A percentile compares a stretch with the other conserved stretches of the same genome.
These are phyloP conservation scores for Thermoascus crustaceus DNA, from an alignment of 2,329 filamentous ascomycete genomes.

Conservation along the genomic window DNA sequence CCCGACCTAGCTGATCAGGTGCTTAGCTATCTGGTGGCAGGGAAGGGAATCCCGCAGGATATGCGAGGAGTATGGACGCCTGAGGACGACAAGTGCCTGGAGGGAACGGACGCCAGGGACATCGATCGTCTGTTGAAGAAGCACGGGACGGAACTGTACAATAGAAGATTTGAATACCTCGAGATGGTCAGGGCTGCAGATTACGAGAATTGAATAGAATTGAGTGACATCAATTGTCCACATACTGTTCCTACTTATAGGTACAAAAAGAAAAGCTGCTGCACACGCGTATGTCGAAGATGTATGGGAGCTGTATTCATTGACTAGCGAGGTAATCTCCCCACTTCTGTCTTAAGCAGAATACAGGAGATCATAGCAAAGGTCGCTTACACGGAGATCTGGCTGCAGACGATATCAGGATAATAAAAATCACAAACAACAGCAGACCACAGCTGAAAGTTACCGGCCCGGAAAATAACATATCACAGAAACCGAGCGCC, in stretches of 20 bases:
- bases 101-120: constrained; percentile 23
- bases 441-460: no score
- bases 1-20: constrained; percentile 29
- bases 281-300: no score
- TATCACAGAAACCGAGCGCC: not conserved
- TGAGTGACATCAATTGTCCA: not conserved
- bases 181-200: constrained; percentile 17
- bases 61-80: constrained; percentile 41
- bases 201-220: not conserved
- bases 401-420: no score
- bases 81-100: constrained; percentile 35
- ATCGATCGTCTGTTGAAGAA: constrained; percentile 33
- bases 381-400: no score
- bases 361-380: no score
- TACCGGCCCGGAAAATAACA: not conserved
- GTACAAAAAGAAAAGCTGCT: no score
- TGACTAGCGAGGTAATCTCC: no score
- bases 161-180: constrained; percentile 31
- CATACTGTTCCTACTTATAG: no score
- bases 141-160: constrained; percentile 34
- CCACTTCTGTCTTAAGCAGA: no score
- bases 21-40: constrained; percentile 21
- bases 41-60: constrained; percentile 30
- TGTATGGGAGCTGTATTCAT: no score
- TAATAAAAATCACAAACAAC: no score